Conservation (phyloP, 345 rosid species). For the Cardamine resedifolia region DNA sequence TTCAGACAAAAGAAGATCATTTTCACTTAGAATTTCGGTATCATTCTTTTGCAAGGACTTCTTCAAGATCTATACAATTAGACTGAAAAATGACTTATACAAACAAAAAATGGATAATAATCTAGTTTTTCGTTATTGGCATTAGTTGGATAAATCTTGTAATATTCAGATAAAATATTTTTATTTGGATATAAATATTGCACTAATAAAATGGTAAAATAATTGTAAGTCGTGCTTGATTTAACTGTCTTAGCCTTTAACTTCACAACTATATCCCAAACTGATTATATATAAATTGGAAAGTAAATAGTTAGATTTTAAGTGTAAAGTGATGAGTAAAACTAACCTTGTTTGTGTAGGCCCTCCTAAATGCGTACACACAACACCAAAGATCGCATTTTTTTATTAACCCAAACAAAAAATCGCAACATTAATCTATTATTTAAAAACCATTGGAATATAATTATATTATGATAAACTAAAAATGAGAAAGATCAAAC, state of each 20-base stretch:
- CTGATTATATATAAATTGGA: background rate
- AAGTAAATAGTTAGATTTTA: background rate
- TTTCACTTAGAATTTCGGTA: background rate
- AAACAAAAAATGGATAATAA: background rate
- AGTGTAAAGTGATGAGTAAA: background rate
- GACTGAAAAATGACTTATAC: background rate
- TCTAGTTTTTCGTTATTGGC: background rate
- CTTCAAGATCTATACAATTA: conserved; percentile 6
- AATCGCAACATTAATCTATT: background rate
- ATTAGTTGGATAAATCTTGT: background rate
- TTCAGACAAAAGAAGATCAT: background rate
- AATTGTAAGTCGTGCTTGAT: no score
- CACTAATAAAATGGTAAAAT: background rate
- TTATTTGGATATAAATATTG: background rate
- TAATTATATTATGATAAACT: background rate
- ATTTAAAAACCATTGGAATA: background rate
- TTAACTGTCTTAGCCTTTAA: background rate
- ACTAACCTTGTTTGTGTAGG: conserved; percentile 26
- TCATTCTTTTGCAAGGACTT: background rate
- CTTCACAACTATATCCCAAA: background rate
- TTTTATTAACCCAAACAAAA: background rate
- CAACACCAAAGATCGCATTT: background rate
- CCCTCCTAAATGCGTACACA: conserved; percentile 5
- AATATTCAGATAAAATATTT: background rate
- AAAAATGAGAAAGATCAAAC: background rate